Evolutionary conservation across 2,329 filamentous ascomycete species (phyloP).

Genomic region (Colletotrichum sp.): DNA sequence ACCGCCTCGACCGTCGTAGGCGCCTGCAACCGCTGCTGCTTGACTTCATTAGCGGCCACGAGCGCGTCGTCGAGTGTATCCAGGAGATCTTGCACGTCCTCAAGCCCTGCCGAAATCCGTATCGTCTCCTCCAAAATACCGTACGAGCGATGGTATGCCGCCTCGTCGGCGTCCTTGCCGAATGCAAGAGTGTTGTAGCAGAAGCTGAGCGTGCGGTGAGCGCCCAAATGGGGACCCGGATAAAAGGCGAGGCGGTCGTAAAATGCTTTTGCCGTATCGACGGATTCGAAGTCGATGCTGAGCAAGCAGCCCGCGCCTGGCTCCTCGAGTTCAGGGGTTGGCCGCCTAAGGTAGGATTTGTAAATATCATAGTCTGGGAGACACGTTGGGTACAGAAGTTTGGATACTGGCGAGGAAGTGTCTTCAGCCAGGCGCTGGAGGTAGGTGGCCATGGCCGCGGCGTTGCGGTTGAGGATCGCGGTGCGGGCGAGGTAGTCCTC

Average conservation of each 20-base stretch:
- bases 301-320: conserved; percentile 63
- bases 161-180: conserved; percentile 40
- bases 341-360: conserved; percentile 37
- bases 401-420: conserved; percentile 38
- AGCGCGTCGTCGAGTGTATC: conserved; percentile 42
- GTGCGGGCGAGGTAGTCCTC: conserved; percentile 46
- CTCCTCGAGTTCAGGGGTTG: conserved; percentile 47
- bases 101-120: conserved; percentile 52
- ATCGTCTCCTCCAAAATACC: conserved; percentile 47
- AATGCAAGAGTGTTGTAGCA: conserved; percentile 53
- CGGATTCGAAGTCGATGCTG: conserved; percentile 52
- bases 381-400: conserved; percentile 50
- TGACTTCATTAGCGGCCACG: conserved; percentile 46
- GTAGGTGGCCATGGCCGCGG: conserved; percentile 43
- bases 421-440: conserved; percentile 36
- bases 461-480: conserved; percentile 46
- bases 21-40: conserved; percentile 34
- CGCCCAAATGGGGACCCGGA: conserved; percentile 59
- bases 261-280: conserved; percentile 47
- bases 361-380: conserved; percentile 41
- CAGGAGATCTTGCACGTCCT: conserved; percentile 45
- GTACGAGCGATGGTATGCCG: conserved; percentile 39
- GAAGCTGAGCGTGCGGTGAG: conserved; percentile 54
- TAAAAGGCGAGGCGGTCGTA: conserved; percentile 55
- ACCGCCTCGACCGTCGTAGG: not conserved